phyloP scores from a whole-genome alignment of 2,329 filamentous ascomycete species.

The Pseudocercospora fuligena region DNA sequence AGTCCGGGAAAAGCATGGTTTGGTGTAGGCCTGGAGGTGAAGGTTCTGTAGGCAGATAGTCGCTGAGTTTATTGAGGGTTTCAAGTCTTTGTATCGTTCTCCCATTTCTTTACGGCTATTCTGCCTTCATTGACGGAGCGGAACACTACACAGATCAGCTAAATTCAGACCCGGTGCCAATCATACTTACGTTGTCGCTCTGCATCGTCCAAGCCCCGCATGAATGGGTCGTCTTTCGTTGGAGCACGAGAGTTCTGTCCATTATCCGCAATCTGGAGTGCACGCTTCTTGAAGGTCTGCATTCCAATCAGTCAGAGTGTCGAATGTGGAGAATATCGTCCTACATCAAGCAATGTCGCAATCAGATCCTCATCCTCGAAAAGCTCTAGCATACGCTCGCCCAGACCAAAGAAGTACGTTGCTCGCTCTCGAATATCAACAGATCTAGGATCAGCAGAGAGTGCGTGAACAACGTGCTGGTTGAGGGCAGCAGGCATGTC shows the following conservation, averaged over 20 bases:
- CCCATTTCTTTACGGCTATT: slow-evolving; percentile 52
- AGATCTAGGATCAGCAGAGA: slow-evolving; percentile 86
- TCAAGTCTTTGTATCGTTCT: neutral
- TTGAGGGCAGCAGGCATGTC: slow-evolving; percentile 80
- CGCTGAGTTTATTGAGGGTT: too few relatives aligned
- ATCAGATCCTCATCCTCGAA: slow-evolving; percentile 86
- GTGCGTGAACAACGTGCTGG: slow-evolving; percentile 79
- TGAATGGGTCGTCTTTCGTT: slow-evolving; percentile 69
- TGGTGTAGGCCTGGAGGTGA: too few relatives aligned
- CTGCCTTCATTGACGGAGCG: slow-evolving; percentile 55
- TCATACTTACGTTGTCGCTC: slow-evolving; percentile 63
- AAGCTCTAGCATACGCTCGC: slow-evolving; percentile 82
- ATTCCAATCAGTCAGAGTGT: neutral
- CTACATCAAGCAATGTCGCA: slow-evolving; percentile 58
- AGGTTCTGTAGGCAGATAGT: too few relatives aligned
- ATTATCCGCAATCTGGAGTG: slow-evolving; percentile 83
- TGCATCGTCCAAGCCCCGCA: slow-evolving; percentile 86
- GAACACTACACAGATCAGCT: slow-evolving; percentile 45
- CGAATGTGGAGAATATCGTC: slow-evolving; percentile 16
- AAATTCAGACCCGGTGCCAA: neutral
- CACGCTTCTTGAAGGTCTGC: slow-evolving; percentile 78
- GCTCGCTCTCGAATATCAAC: slow-evolving; percentile 84
- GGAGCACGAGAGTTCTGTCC: slow-evolving; percentile 74
- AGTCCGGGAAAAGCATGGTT: too few relatives aligned
- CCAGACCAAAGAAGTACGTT: slow-evolving; percentile 85